phyloP scores from a whole-genome alignment of 768 basidiomycete genomes.

The Lepiota venenata region DNA sequence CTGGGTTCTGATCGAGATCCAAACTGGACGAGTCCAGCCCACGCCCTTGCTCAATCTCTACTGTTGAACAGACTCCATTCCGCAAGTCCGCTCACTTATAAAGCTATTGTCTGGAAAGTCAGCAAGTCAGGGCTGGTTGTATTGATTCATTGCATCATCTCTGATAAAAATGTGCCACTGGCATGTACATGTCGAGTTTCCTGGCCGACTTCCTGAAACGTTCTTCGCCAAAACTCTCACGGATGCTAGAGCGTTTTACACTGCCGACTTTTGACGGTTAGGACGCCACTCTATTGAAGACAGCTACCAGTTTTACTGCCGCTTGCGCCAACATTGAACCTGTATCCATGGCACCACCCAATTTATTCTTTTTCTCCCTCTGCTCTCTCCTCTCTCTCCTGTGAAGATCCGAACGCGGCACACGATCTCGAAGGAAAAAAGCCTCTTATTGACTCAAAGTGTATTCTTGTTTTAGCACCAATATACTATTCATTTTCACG shows the following conservation, averaged over 20 bases:
- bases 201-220: constrained; percentile 33
- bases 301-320: not conserved
- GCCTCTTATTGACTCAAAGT: constrained; percentile 34
- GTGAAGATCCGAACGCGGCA: constrained; percentile 48
- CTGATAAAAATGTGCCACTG: not conserved
- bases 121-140: not conserved
- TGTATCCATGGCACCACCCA: no score
- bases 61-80: constrained; percentile 12
- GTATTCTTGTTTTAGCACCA: constrained; percentile 16
- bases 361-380: constrained; percentile 40
- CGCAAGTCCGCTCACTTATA: constrained; percentile 32
- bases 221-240: constrained; percentile 34
- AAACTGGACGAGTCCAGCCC: not conserved
- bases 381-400: constrained; percentile 55
- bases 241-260: constrained; percentile 47
- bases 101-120: constrained; percentile 9
- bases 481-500: not conserved
- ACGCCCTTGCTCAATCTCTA: not conserved
- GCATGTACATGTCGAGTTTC: not conserved
- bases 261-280: constrained; percentile 29
- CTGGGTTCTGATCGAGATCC: not conserved
- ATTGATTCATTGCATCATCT: not conserved
- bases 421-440: constrained; percentile 49
- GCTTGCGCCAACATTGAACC: constrained; percentile 32
- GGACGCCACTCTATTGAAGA: constrained; percentile 24